A percentile compares a stretch with the other conserved stretches of the same genome.
Conservation (phyloP, 2,329 filamentous ascomycete genomes). For the Leptographium galeiforme region DNA sequence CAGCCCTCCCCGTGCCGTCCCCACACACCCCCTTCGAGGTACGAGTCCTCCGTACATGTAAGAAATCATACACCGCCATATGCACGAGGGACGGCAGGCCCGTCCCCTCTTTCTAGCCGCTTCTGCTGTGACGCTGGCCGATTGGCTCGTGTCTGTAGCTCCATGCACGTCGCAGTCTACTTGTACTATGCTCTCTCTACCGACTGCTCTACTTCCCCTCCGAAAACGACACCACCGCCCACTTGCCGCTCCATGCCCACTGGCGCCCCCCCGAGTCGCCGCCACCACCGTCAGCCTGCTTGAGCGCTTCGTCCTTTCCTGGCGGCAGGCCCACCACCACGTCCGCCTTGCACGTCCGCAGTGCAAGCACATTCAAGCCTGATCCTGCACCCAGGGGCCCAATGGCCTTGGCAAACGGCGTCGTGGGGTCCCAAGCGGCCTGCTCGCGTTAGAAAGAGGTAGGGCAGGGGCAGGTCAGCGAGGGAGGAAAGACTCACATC, state of each 20-base stretch:
- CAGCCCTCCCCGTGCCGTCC: too few species aligned
- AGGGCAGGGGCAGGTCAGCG: neutral
- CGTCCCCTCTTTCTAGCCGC: neutral
- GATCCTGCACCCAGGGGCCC: constrained; percentile 73
- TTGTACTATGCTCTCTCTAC: too few species aligned
- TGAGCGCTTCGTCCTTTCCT: constrained; percentile 70
- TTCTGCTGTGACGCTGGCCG: too few species aligned
- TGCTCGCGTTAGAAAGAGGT: constrained; percentile 19
- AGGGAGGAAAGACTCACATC: constrained; percentile 47
- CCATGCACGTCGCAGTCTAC: too few species aligned
- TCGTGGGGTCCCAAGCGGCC: constrained; percentile 75
- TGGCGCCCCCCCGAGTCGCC: constrained; percentile 58
- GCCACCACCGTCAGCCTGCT: constrained; percentile 52
- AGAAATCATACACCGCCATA: too few species aligned
- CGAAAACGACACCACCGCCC: constrained; percentile 83
- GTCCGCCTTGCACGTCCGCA: constrained; percentile 93
- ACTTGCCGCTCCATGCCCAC: constrained; percentile 95
- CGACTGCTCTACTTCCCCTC: constrained; percentile 31
- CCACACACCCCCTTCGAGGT: too few species aligned
- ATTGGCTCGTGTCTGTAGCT: too few species aligned
- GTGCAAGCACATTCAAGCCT: constrained; percentile 69
- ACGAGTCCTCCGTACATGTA: neutral
- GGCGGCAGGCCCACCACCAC: constrained; percentile 77
- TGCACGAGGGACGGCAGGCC: neutral
- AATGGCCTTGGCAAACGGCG: constrained; percentile 71